Base-by-base conservation (phyloP, 1,284 basidiomycete species). In the Ustilago sp. region DNA sequence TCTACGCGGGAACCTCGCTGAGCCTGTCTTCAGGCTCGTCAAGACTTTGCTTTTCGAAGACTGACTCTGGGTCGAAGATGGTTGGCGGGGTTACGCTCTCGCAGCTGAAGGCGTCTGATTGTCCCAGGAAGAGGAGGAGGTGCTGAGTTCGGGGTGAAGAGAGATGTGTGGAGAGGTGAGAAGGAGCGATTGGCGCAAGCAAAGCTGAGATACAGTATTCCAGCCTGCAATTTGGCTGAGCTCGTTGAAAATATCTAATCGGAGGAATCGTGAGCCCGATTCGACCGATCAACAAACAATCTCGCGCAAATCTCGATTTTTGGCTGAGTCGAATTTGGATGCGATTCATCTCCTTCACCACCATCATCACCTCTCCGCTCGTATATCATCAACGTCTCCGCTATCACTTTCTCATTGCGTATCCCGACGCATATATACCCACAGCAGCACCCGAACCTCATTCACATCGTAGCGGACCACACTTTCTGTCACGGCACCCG, bases 291-390 rank as follows among this genome's bases (percentile, higher is more conserved):
- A 15, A 8, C 11, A 17, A 35, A 23, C 23, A 41, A 28, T 50
- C 15, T 39, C 59, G 59, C 50, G 59, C 59, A 19, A 13, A 31
- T 50, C 28, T 50, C 48, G 39, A 52, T 15, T 41, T 28, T 57
- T 43, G 59, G 59, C 59, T 60, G 59, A 60, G 50, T 60, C 50
- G 59, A 60, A 59, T 32, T 41, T 32, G 48, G 48, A 51, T 59
- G 48, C 50, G 28, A 15, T n/a, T 50, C 48, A 31, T 50, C 28
- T 31, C 48, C 2, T 8, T 32, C 48, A 31, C 28, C 19, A 50
- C 31, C 28, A 50, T 32, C 48, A 32, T 32, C 48, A 28, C 23
- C 9, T 39, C 45, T 15, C 12, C 45, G 45, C 23, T 23, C 15
- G 45, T n/a, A 48, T n/a, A 9, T 48, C 45, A n/a, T 11, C 23